Percentiles rank a stretch among this genome's conserved stretches.
Evolutionary conservation across 2,329 filamentous ascomycete genomes (phyloP).

Genomic region (Sporothrix dimorphospora): DNA sequence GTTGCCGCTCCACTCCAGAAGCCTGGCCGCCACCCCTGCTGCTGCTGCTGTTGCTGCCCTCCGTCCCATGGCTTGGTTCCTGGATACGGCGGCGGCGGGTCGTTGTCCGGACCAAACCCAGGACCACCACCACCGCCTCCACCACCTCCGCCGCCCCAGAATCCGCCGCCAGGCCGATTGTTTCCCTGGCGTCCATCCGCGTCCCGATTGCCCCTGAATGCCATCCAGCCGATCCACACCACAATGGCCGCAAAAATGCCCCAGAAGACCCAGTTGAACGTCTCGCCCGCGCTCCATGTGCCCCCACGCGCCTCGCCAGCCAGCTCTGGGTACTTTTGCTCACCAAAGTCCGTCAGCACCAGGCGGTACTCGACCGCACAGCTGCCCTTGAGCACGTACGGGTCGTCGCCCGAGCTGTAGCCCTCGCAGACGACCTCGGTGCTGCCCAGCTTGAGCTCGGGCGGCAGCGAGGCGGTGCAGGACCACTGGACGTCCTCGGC

Average conservation of each 20-base stretch:
- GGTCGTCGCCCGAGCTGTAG: conserved; percentile 74
- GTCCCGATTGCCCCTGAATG: conserved; percentile 41
- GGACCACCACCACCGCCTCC: conserved; percentile 44
- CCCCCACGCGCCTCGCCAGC: conserved; percentile 43
- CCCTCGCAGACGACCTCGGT: conserved; percentile 95
- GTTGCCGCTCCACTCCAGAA: conserved; percentile 73
- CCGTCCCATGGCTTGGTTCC: conserved; percentile 44
- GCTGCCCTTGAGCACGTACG: conserved; percentile 85
- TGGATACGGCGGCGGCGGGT: conserved; percentile 60
- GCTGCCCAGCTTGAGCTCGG: conserved; percentile 70
- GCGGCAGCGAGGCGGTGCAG: conserved; percentile 67
- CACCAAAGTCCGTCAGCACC: conserved; percentile 74
- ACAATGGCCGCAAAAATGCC: conserved; percentile 63
- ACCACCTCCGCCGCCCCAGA: conserved; percentile 46
- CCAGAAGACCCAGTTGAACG: conserved; percentile 54
- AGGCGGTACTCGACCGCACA: conserved; percentile 91
- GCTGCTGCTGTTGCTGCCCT: conserved; percentile 37
- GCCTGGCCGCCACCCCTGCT: conserved; percentile 66
- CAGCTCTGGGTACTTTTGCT: conserved; percentile 67
- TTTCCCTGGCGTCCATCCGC: not conserved
- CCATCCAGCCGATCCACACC: conserved; percentile 64
- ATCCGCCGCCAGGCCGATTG: conserved; percentile 39
- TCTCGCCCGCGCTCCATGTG: conserved; percentile 37
- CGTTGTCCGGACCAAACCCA: conserved; percentile 42
- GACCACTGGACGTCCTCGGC: conserved; percentile 87